Conservation (phyloP, 768 basidiomycete genomes). For the Psilocybe tampanensis region DNA sequence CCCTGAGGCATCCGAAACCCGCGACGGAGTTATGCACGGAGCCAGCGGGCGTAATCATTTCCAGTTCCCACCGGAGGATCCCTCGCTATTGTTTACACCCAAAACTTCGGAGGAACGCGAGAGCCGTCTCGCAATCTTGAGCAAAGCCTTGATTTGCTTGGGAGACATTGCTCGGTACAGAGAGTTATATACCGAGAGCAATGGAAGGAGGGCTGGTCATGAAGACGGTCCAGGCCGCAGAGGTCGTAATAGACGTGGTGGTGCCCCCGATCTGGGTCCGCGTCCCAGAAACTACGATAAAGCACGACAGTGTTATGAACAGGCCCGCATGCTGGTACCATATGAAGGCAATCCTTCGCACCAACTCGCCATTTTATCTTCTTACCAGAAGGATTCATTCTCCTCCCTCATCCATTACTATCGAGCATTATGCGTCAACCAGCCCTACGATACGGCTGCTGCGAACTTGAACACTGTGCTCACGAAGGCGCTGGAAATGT, state of each 20-base stretch:
- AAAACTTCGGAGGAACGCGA: constrained; percentile 55
- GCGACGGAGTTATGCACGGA: constrained; percentile 22
- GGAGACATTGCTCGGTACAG: constrained; percentile 95
- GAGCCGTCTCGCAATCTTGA: constrained; percentile 71
- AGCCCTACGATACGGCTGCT: constrained; percentile 84
- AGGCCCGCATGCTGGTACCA: constrained; percentile 81
- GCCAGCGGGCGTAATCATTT: constrained; percentile 56
- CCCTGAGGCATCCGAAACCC: constrained; percentile 21
- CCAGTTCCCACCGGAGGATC: constrained; percentile 65
- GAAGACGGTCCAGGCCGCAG: constrained; percentile 54
- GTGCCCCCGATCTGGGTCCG: constrained; percentile 48
- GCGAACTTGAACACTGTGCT: constrained; percentile 83
- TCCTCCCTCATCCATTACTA: constrained; percentile 84
- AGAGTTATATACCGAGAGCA: constrained; percentile 82
- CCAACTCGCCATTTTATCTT: constrained; percentile 91
- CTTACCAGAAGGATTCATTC: constrained; percentile 85
- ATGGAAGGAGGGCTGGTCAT: constrained; percentile 66
- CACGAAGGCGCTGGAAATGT: constrained; percentile 63
- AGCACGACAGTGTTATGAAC: constrained; percentile 82
- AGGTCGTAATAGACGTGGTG: constrained; percentile 51
- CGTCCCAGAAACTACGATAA: constrained; percentile 71
- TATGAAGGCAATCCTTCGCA: constrained; percentile 94
- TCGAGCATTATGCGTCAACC: constrained; percentile 83
- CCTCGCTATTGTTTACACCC: constrained; percentile 35
- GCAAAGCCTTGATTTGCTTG: constrained; percentile 87